These are phyloP conservation scores for Lipomyces yamadae DNA, from an alignment of 805 yeast genomes.

Conservation along the genomic window DNA sequence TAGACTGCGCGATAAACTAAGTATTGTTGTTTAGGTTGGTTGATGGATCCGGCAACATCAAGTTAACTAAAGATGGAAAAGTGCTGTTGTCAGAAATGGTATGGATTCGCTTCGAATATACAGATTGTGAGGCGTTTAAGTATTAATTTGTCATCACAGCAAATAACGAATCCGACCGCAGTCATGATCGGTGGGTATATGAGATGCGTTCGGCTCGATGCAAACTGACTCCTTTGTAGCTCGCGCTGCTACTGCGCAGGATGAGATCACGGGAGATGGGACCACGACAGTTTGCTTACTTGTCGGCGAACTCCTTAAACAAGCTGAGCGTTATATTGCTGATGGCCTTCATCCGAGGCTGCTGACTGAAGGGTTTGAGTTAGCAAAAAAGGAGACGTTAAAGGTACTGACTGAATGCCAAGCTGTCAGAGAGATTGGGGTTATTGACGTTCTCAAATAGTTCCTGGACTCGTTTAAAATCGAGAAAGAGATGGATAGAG, in stretches of 20 bases:
- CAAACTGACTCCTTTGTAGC: conserved; percentile 51
- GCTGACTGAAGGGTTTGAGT: conserved; percentile 91
- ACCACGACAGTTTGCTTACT: conserved; percentile 93
- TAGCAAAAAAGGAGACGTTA: conserved; percentile 78
- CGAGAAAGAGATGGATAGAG: conserved; percentile 70
- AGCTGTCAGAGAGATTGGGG: conserved; percentile 25
- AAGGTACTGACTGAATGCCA: conserved; percentile 12
- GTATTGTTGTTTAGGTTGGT: conserved; percentile 54
- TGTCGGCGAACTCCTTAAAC: conserved; percentile 92
- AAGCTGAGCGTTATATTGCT: conserved; percentile 86
- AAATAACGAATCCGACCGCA: conserved; percentile 89
- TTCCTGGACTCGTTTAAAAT: conserved; percentile 71
- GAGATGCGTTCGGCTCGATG: background rate
- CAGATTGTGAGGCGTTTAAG: background rate
- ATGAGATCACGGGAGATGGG: conserved; percentile 99
- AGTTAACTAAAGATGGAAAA: conserved; percentile 96
- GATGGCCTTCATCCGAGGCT: conserved; percentile 98
- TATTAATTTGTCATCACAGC: conserved; percentile 46
- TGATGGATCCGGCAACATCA: conserved; percentile 94
- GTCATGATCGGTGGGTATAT: conserved; percentile 61
- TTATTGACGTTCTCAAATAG: conserved; percentile 34
- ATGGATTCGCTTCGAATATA: background rate
- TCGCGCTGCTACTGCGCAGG: conserved; percentile 97
- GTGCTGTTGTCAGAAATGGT: conserved; percentile 88
- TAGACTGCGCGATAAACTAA: background rate